These are phyloP conservation scores for Salvia splendens DNA, from an alignment of 257 asterid genomes.

Conservation along the genomic window DNA sequence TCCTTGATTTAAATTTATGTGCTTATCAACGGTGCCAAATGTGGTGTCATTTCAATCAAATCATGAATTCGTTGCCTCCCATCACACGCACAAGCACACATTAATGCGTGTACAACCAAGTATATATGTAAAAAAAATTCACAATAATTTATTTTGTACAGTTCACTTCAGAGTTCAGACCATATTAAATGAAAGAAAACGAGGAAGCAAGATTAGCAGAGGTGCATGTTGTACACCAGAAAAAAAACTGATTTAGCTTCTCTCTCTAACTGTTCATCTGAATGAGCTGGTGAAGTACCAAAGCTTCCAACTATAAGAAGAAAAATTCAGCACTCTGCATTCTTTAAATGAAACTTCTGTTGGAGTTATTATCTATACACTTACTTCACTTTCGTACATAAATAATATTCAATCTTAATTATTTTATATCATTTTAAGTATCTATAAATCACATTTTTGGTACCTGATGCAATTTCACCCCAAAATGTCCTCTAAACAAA, in stretches of 20 bases:
- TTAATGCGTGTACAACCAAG: constrained; percentile 15
- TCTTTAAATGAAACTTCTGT: constrained; percentile 32
- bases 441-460: no score
- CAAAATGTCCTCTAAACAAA: no score
- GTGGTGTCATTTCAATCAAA: constrained; percentile 49
- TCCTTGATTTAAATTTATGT: constrained; percentile 20
- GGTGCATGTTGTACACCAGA: background rate
- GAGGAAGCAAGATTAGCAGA: constrained; percentile 10
- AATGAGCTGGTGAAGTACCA: constrained; percentile 7
- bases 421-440: no score
- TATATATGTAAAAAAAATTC: background rate
- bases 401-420: no score
- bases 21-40: constrained; percentile 33
- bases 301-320: constrained; percentile 10
- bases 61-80: constrained; percentile 30
- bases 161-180: constrained; percentile 4
- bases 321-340: constrained; percentile 25
- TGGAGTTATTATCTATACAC: background rate
- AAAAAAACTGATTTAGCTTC: constrained; percentile 9
- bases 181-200: constrained; percentile 10
- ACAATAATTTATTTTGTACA: background rate
- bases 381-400: no score
- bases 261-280: constrained; percentile 5
- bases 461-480: no score
- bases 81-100: constrained; percentile 24